Evolutionary conservation across 139 green algal genomes (phyloP).

Genomic region (Chlamydomonas incerta): DNA sequence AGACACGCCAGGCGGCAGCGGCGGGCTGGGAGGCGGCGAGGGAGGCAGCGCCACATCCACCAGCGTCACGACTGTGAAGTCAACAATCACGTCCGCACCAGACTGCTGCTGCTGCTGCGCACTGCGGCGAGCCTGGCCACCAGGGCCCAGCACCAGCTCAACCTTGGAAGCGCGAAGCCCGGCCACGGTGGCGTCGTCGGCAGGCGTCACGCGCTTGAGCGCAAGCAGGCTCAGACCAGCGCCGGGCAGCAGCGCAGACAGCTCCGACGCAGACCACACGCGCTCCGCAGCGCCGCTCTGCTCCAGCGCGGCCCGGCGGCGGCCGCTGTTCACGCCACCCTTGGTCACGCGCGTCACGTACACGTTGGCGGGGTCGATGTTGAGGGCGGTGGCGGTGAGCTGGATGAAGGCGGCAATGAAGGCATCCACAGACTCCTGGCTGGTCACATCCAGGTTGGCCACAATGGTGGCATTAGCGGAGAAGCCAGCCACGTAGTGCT

Average conservation of each 20-base stretch:
- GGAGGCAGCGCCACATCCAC: constrained; percentile 21
- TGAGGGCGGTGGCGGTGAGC: not conserved
- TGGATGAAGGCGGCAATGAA: not conserved
- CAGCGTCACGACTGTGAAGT: not conserved
- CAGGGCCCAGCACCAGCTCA: not conserved
- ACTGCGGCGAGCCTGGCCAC: not conserved
- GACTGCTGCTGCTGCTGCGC: not conserved
- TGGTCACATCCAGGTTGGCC: not conserved
- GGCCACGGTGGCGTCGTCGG: not conserved
- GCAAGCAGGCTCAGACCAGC: not conserved
- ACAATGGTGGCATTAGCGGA: constrained; percentile 5
- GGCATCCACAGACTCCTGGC: not conserved
- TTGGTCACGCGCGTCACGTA: not conserved
- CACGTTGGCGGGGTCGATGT: not conserved
- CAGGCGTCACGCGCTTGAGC: not conserved
- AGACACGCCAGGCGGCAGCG: not conserved
- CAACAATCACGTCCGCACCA: not conserved
- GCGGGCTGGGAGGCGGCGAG: constrained; percentile 17
- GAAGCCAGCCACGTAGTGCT: constrained; percentile 12
- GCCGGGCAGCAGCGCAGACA: not conserved
- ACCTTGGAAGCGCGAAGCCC: not conserved
- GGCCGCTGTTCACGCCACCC: constrained; percentile 2
- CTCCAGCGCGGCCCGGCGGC: not conserved
- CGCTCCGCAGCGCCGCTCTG: not conserved
- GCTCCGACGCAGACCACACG: not conserved